These are phyloP conservation scores for Fusarium sp. DNA, from an alignment of 2,329 filamentous ascomycete genomes.

Conservation along the genomic window DNA sequence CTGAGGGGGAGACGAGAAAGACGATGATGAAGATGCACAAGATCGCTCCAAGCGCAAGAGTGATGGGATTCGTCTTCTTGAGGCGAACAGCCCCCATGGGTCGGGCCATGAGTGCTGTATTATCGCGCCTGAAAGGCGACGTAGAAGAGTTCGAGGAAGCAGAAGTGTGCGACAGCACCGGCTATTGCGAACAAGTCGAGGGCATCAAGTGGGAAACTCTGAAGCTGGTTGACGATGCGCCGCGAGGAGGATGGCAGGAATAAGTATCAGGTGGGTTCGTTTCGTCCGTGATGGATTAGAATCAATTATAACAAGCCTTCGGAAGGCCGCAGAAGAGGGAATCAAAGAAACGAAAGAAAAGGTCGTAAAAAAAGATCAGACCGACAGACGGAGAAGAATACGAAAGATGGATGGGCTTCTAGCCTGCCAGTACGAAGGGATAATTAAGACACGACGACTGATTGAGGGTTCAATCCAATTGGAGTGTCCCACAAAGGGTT, in stretches of 20 bases:
- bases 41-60: slow-evolving; percentile 75
- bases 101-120: slow-evolving; percentile 60
- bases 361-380: slow-evolving; percentile 30
- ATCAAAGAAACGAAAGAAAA: slow-evolving; percentile 18
- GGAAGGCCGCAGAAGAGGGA: slow-evolving; percentile 2
- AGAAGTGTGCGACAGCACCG: slow-evolving; percentile 32
- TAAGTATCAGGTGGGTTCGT: neutral
- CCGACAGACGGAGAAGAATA: slow-evolving; percentile 40
- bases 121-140: slow-evolving; percentile 14
- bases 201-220: slow-evolving; percentile 39
- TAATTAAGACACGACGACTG: slow-evolving; percentile 43
- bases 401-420: slow-evolving; percentile 40
- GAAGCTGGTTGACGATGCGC: slow-evolving; percentile 23
- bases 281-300: neutral
- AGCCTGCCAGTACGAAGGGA: slow-evolving; percentile 40
- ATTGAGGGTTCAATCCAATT: slow-evolving; percentile 43
- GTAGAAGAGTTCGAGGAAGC: neutral
- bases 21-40: slow-evolving; percentile 78
- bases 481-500: slow-evolving; percentile 21
- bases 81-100: slow-evolving; percentile 75
- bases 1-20: slow-evolving; percentile 68
- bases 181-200: slow-evolving; percentile 36
- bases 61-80: slow-evolving; percentile 83
- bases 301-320: neutral
- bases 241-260: slow-evolving; percentile 19